Conservation (phyloP, 2,329 filamentous ascomycete genomes). For the Lasiodiplodia sp. region DNA sequence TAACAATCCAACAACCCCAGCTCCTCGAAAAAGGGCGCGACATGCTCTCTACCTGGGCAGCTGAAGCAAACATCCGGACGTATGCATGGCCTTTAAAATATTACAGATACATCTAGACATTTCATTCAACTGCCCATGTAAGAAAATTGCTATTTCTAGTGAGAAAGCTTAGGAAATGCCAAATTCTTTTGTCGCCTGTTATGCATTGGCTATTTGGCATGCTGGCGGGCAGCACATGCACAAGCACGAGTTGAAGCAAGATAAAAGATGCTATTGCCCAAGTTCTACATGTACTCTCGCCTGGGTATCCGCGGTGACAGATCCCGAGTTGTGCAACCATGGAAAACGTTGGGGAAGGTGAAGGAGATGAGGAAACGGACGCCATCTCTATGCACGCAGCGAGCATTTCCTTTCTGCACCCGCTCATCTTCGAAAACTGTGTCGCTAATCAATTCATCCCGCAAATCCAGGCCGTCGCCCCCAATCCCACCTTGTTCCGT, state of each 20-base stretch:
- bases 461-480: conserved; percentile 23
- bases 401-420: conserved; percentile 10
- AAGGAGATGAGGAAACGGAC: conserved; percentile 11
- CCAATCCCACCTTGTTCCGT: not conserved
- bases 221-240: too few species aligned
- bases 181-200: too few species aligned
- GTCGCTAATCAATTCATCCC: conserved; percentile 25
- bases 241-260: not conserved
- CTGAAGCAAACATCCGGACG: too few species aligned
- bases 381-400: conserved; percentile 24
- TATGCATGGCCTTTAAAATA: too few species aligned
- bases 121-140: too few species aligned
- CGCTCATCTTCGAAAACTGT: conserved; percentile 16
- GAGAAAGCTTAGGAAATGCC: too few species aligned
- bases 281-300: conserved; percentile 19
- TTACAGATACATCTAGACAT: too few species aligned
- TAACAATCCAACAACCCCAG: conserved; percentile 39
- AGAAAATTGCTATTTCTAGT: too few species aligned
- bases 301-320: conserved; percentile 2
- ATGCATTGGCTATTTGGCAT: too few species aligned
- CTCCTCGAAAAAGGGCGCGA: too few species aligned
- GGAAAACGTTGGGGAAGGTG: conserved; percentile 1
- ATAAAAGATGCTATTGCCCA: conserved; percentile 22
- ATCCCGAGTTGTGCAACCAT: conserved; percentile 5
- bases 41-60: too few species aligned